Evolutionary conservation across 371 early-diverging fungal species (phyloP).

Genomic region (Mucor indicus): DNA sequence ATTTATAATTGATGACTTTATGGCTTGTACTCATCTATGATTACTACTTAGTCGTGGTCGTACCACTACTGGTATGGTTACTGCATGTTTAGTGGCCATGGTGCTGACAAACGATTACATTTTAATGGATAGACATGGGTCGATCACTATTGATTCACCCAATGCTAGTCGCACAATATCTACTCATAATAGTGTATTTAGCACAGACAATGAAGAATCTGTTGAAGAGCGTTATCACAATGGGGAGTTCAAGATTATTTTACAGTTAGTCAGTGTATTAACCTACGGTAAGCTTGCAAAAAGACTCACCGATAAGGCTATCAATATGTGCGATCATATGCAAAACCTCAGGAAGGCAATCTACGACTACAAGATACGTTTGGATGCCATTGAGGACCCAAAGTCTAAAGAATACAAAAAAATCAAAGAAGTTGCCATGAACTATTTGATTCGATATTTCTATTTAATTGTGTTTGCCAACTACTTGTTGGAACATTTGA

Average conservation of each 20-base stretch:
- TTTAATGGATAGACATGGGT: slow-evolving; percentile 3
- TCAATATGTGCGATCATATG: slow-evolving; percentile 63
- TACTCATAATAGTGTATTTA: not conserved
- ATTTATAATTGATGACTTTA: not conserved
- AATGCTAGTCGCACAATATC: not conserved
- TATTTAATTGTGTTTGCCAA: slow-evolving; percentile 60
- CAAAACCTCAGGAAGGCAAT: slow-evolving; percentile 63
- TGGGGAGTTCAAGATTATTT: slow-evolving; percentile 60
- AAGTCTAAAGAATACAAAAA: slow-evolving; percentile 29
- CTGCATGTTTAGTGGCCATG: slow-evolving; percentile 45
- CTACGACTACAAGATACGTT: slow-evolving; percentile 49
- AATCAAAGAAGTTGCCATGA: slow-evolving; percentile 35
- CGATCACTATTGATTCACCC: slow-evolving; percentile 1
- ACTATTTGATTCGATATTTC: slow-evolving; percentile 62
- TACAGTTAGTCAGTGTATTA: slow-evolving; percentile 56
- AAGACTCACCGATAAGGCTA: slow-evolving; percentile 52
- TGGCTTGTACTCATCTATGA: no score
- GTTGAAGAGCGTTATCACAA: slow-evolving; percentile 30
- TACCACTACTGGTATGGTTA: slow-evolving; percentile 70
- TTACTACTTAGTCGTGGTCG: slow-evolving; percentile 68
- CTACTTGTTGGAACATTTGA: slow-evolving; percentile 49
- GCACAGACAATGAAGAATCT: slow-evolving; percentile 15
- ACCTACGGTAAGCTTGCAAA: slow-evolving; percentile 59
- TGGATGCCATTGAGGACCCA: slow-evolving; percentile 36
- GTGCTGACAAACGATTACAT: slow-evolving; percentile 15